Percentiles rank a stretch among this genome's conserved stretches.
phyloP scores from a whole-genome alignment of 2,329 filamentous ascomycete species.

The Leptodontidium sp. region DNA sequence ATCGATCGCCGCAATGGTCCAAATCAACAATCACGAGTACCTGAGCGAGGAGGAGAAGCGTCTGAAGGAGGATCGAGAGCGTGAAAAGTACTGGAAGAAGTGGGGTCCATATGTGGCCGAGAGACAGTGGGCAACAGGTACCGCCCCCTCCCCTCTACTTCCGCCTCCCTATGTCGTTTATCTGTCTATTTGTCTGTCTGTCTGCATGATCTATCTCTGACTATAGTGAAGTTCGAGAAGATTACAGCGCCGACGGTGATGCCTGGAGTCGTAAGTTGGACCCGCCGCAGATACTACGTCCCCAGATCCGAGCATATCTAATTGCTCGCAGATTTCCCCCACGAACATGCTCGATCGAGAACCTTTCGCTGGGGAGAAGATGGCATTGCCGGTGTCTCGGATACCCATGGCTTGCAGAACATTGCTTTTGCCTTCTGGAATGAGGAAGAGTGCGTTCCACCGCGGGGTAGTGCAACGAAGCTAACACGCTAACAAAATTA shows the following conservation, averaged over 20 bases:
- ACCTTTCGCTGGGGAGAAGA: slow-evolving; percentile 97
- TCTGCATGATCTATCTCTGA: slow-evolving; percentile 10
- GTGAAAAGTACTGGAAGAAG: slow-evolving; percentile 95
- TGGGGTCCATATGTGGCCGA: slow-evolving; percentile 96
- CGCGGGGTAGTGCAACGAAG: not conserved
- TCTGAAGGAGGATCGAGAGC: slow-evolving; percentile 83
- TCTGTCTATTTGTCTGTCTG: not conserved
- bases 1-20: slow-evolving; percentile 71
- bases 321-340: slow-evolving; percentile 77
- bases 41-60: slow-evolving; percentile 91
- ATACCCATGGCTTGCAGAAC: slow-evolving; percentile 90
- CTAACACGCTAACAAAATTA: slow-evolving; percentile 45
- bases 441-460: slow-evolving; percentile 79
- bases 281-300: not conserved
- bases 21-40: slow-evolving; percentile 87
- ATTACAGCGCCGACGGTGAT: slow-evolving; percentile 89
- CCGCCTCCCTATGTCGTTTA: not conserved
- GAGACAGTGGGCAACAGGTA: slow-evolving; percentile 94
- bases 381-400: slow-evolving; percentile 93
- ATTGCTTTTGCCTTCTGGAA: slow-evolving; percentile 98
- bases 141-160: not conserved
- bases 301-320: slow-evolving; percentile 31
- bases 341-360: slow-evolving; percentile 88
- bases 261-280: slow-evolving; percentile 87
- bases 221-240: slow-evolving; percentile 75